Evolutionary conservation across 495 filamentous ascomycete genomes (phyloP).

Genomic region (Amniculicola lignicola): DNA sequence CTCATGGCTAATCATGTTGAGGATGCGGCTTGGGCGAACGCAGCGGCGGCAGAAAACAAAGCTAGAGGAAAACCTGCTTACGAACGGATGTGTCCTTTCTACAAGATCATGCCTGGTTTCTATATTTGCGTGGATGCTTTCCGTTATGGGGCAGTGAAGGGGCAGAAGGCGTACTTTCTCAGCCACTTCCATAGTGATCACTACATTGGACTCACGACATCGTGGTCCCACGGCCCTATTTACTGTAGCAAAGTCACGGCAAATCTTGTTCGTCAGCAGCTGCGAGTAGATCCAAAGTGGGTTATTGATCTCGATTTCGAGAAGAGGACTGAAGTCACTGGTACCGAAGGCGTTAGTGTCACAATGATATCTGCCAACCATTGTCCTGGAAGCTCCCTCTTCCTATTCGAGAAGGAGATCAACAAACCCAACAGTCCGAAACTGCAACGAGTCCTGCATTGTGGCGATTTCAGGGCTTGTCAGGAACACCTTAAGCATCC

Average conservation of each 20-base stretch:
- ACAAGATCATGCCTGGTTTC: conserved; percentile 92
- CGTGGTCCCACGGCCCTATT: conserved; percentile 91
- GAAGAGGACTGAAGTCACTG: conserved; percentile 70
- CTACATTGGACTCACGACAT: conserved; percentile 84
- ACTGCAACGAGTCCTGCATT: conserved; percentile 80
- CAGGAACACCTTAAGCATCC: conserved; percentile 82
- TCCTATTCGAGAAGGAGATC: conserved; percentile 79
- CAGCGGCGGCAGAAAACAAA: conserved; percentile 72
- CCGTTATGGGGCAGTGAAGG: conserved; percentile 87
- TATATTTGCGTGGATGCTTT: conserved; percentile 95
- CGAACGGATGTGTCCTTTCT: conserved; percentile 91
- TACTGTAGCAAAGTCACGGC: conserved; percentile 92
- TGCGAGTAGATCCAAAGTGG: conserved; percentile 82
- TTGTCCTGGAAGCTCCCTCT: conserved; percentile 90
- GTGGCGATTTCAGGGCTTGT: conserved; percentile 92
- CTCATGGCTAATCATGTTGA: conserved; percentile 90
- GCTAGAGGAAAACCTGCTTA: conserved; percentile 87
- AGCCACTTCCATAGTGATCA: conserved; percentile 98
- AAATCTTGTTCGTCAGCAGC: conserved; percentile 80
- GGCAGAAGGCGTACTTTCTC: conserved; percentile 91
- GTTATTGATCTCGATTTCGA: conserved; percentile 87
- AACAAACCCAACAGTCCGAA: conserved; percentile 56
- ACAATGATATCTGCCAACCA: conserved; percentile 98
- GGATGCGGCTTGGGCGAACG: conserved; percentile 82
- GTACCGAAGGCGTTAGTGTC: conserved; percentile 74